Percentiles rank a stretch among this genome's conserved stretches.
These are phyloP conservation scores for Alternaria dauci DNA, from an alignment of 2,329 filamentous ascomycete species.

Conservation along the genomic window DNA sequence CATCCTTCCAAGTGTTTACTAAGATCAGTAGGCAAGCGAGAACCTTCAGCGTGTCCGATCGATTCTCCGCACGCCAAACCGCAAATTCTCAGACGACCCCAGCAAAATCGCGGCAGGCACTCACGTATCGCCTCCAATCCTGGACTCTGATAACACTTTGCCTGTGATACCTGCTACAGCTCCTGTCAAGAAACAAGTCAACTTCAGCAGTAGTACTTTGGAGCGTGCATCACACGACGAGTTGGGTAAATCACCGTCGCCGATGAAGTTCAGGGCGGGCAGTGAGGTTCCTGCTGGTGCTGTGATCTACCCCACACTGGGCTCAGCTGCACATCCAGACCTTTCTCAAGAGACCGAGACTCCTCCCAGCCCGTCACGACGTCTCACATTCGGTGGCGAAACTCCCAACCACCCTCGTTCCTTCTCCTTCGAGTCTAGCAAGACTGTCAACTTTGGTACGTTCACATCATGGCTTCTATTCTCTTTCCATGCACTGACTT, in stretches of 20 bases:
- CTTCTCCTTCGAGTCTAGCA: slow-evolving; percentile 60
- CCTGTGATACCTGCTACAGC: slow-evolving; percentile 68
- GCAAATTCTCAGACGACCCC: slow-evolving; percentile 68
- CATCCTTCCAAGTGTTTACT: neutral
- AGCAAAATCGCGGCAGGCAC: slow-evolving; percentile 68
- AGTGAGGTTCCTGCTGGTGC: slow-evolving; percentile 46
- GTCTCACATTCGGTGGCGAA: slow-evolving; percentile 47
- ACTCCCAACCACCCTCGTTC: slow-evolving; percentile 46
- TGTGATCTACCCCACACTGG: slow-evolving; percentile 42
- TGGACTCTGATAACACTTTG: slow-evolving; percentile 61
- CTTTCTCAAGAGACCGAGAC: slow-evolving; percentile 41
- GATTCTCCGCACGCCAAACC: slow-evolving; percentile 67
- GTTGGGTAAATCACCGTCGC: slow-evolving; percentile 46
- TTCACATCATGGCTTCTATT: neutral
- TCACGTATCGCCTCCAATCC: slow-evolving; percentile 58
- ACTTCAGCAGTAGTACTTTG: slow-evolving; percentile 78
- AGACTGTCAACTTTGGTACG: slow-evolving; percentile 54
- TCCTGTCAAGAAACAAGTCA: slow-evolving; percentile 78
- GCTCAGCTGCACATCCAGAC: slow-evolving; percentile 46
- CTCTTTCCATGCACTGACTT: neutral
- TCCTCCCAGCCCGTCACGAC: slow-evolving; percentile 39
- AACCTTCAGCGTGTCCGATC: slow-evolving; percentile 67
- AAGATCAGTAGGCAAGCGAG: slow-evolving; percentile 44
- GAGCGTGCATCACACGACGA: slow-evolving; percentile 47
- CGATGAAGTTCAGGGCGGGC: slow-evolving; percentile 46